Percentiles rank a stretch among this genome's conserved stretches.
Conservation (phyloP, 345 rosid genomes). For the Psidium guajava region DNA sequence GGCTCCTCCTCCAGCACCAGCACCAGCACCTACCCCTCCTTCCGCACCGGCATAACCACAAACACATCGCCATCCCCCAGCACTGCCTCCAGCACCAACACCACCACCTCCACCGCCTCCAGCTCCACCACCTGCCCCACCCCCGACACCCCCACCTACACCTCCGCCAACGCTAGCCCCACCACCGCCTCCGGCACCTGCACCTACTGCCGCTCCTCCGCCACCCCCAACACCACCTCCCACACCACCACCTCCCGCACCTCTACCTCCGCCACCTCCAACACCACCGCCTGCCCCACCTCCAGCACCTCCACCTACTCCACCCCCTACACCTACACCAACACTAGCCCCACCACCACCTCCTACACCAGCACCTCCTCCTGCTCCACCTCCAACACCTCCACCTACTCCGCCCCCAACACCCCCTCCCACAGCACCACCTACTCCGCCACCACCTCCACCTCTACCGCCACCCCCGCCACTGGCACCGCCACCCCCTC, state of each 20-base stretch:
- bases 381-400: background rate
- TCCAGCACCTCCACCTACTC: background rate
- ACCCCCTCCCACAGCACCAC: background rate
- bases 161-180: background rate
- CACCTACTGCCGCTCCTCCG: background rate
- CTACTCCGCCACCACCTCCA: background rate
- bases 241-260: background rate
- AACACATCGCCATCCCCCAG: background rate
- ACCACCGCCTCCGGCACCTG: background rate
- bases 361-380: background rate
- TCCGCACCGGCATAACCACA: background rate
- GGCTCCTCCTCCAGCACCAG: background rate
- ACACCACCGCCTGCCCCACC: background rate
- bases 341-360: background rate
- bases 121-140: background rate
- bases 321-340: background rate
- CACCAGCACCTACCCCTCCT: background rate
- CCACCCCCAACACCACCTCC: background rate
- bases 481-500: background rate
- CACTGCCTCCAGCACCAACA: background rate
- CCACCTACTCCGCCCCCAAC: background rate
- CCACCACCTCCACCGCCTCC: background rate
- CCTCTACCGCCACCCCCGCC: background rate
- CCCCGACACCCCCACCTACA: background rate
- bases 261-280: background rate